Base-by-base conservation (phyloP, 2,329 filamentous ascomycete species). In the Calcarisporium arbuscula region DNA sequence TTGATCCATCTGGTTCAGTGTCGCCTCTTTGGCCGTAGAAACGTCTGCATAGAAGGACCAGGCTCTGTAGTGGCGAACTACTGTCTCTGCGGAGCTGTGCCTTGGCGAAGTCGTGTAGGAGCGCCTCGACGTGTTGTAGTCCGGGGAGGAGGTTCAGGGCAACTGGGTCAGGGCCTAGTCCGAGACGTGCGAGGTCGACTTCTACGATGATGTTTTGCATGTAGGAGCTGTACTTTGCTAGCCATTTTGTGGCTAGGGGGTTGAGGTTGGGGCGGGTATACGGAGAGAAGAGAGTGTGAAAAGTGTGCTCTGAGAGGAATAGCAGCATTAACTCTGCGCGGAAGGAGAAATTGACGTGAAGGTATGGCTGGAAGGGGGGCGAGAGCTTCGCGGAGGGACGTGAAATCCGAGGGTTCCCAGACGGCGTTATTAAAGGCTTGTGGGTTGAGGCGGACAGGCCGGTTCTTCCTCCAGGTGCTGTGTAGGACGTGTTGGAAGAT, bases 271-370 rank as follows among this genome's bases (percentile, higher is more conserved):
- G 42, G 2, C 49, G 51, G 4, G 60, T 53, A 28, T 56, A 62
- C 1, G 64, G 62, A 1, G 61, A 61, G 14, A 59, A 54, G 2
- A 59, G 53, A 16, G 58, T 48, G 35, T 68, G 64, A 17, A 68
- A 62, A 8, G 43, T 48, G 14, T 54, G 47, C 4, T 45, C 45
- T 16, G 53, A 48, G 6, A 68, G 52, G 3, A 67, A 43, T 0
- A 56, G 35, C 3, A 60, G 40, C 19, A 67, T 44, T 1, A 65
- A 17, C 23, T 65, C 61, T 5, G 58, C 53, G 6, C 57, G 53
- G 36, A 67, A 53, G 5, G 40, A 50, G 16, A 57, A 59, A 9
- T 52, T 61, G 6, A 57, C 54, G n/a, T 38, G 32, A 0, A 58
- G 33, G 23, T 54, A 62, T 0, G 40, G 19, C 1, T 34, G 22